A percentile compares a stretch with the other conserved stretches of the same genome.
Evolutionary conservation across 441 rosid species (phyloP).

Genomic region (Sinapis alba): DNA sequence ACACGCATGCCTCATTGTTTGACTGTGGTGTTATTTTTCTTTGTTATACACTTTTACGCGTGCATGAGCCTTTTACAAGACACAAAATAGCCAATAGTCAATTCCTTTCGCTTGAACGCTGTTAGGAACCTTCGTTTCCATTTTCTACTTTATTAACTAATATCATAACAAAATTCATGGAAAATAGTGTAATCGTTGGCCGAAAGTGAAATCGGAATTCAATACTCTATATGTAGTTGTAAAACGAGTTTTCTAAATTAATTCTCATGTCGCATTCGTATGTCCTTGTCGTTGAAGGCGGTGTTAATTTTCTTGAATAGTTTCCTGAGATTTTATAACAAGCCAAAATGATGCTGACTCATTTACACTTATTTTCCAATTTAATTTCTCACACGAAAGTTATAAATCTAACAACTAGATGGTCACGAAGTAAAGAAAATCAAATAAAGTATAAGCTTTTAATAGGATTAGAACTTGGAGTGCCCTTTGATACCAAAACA

Average conservation of each 20-base stretch:
- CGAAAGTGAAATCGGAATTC: constrained; percentile 25
- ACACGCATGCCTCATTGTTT: constrained; percentile 24
- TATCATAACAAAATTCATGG: not conserved
- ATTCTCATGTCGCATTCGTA: constrained; percentile 27
- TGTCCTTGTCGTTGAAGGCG: constrained; percentile 27
- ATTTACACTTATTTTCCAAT: constrained; percentile 29
- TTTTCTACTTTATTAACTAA: constrained; percentile 1
- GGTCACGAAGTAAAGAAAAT: constrained; percentile 31
- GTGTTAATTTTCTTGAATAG: constrained; percentile 18
- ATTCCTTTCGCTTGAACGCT: not conserved
- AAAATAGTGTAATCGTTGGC: constrained; percentile 12
- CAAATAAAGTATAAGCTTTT: constrained; percentile 17
- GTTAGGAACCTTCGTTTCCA: constrained; percentile 20
- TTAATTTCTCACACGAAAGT: constrained; percentile 7
- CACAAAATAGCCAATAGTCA: not conserved
- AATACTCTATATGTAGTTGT: not conserved
- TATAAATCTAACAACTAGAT: constrained; percentile 19
- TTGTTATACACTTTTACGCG: not conserved
- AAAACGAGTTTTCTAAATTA: constrained; percentile 9
- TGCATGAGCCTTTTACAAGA: not conserved
- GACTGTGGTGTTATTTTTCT: not conserved
- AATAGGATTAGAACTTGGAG: not conserved
- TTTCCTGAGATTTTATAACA: constrained; percentile 23
- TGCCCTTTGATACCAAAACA: constrained; percentile 16
- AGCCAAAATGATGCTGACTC: constrained; percentile 38